Percentiles rank a stretch among this genome's conserved stretches.
Conservation (phyloP, 768 basidiomycete genomes). For the Royoungia palumana region DNA sequence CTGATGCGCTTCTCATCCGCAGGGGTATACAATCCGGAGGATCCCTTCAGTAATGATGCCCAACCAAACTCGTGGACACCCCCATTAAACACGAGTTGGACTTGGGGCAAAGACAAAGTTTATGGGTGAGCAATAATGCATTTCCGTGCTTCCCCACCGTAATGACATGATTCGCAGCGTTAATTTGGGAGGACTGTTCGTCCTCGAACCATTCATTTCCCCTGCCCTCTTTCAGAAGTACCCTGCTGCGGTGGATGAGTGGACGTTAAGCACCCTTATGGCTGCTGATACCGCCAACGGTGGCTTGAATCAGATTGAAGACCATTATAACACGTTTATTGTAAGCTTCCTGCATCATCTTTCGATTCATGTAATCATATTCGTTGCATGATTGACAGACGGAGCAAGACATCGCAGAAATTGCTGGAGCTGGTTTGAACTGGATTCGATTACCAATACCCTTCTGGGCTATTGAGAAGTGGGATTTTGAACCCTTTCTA, state of each 20-base stretch:
- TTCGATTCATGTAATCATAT: not conserved
- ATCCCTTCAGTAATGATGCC: slow-evolving; percentile 76
- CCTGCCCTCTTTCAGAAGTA: slow-evolving; percentile 64
- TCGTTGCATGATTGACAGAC: slow-evolving; percentile 46
- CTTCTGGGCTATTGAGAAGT: slow-evolving; percentile 83
- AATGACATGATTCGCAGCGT: slow-evolving; percentile 36
- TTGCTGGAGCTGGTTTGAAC: slow-evolving; percentile 85
- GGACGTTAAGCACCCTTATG: slow-evolving; percentile 64
- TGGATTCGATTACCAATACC: slow-evolving; percentile 79
- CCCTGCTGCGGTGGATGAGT: slow-evolving; percentile 57
- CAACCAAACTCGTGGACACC: slow-evolving; percentile 79
- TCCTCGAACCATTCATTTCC: slow-evolving; percentile 75
- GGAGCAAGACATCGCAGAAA: slow-evolving; percentile 84
- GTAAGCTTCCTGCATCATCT: slow-evolving; percentile 40
- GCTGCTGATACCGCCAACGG: slow-evolving; percentile 59
- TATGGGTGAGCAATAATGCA: slow-evolving; percentile 45
- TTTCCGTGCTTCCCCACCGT: not conserved
- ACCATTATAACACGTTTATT: slow-evolving; percentile 82
- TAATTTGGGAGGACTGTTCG: slow-evolving; percentile 74
- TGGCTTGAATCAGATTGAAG: slow-evolving; percentile 62
- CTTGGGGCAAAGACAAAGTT: slow-evolving; percentile 58
- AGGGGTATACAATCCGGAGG: slow-evolving; percentile 66
- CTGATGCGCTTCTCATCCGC: slow-evolving; percentile 4
- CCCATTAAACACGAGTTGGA: slow-evolving; percentile 72
- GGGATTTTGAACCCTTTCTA: slow-evolving; percentile 73